Conservation (phyloP, 2,329 filamentous ascomycete species). For the Pestalotiopsis sp. region DNA sequence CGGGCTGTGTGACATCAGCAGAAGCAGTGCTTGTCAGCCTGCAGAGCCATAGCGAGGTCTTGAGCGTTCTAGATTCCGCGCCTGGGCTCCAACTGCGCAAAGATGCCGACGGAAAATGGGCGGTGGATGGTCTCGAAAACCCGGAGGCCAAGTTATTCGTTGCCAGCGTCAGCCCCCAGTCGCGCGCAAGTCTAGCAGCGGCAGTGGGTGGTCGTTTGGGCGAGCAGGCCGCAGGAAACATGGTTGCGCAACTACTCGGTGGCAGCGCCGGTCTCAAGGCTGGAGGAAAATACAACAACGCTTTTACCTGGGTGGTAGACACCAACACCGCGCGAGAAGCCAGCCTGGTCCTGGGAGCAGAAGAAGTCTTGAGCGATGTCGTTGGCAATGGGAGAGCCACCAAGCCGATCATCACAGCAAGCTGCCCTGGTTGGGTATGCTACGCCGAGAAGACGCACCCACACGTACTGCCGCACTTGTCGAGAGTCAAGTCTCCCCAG, state of each 20-base stretch:
- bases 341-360: constrained; percentile 77
- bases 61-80: constrained; percentile 75
- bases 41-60: constrained; percentile 90
- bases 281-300: constrained; percentile 73
- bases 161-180: constrained; percentile 90
- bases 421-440: constrained; percentile 97
- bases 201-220: constrained; percentile 74
- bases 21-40: constrained; percentile 96
- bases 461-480: constrained; percentile 88
- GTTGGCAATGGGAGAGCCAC: constrained; percentile 23
- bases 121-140: constrained; percentile 56
- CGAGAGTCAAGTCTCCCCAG: constrained; percentile 90
- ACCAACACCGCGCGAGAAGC: constrained; percentile 83
- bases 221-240: constrained; percentile 73
- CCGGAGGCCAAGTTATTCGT: constrained; percentile 78
- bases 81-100: constrained; percentile 48
- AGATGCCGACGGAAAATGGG: constrained; percentile 34
- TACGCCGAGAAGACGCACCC: constrained; percentile 99
- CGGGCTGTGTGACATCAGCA: constrained; percentile 94
- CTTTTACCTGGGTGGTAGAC: constrained; percentile 88
- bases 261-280: constrained; percentile 69
- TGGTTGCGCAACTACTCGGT: constrained; percentile 80
- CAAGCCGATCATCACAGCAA: constrained; percentile 78
- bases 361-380: constrained; percentile 62
- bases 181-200: constrained; percentile 84